Percentiles rank a stretch among this genome's conserved stretches.
These are phyloP conservation scores for Suaeda aralocaspica DNA, from an alignment of 148 eudicot species.

Conservation along the genomic window DNA sequence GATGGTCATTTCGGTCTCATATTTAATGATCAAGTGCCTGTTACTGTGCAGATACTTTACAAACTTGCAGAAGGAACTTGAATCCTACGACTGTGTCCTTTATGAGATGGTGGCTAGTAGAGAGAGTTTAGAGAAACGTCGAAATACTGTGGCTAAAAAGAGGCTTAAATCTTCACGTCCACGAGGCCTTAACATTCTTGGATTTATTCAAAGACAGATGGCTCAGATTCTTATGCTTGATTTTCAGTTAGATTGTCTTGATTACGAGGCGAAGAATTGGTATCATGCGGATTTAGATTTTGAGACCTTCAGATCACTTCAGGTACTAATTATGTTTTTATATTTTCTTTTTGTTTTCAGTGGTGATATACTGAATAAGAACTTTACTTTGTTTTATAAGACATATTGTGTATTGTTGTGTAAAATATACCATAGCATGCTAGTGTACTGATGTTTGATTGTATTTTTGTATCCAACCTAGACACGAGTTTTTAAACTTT, in stretches of 20 bases:
- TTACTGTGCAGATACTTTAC: slow-evolving; percentile 67
- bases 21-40: not conserved
- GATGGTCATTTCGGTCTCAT: not conserved
- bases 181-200: slow-evolving; percentile 75
- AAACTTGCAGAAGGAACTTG: slow-evolving; percentile 79
- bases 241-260: slow-evolving; percentile 92
- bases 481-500: slow-evolving; percentile 3
- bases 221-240: slow-evolving; percentile 74
- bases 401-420: not conserved
- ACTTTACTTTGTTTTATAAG: not conserved
- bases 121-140: slow-evolving; percentile 76
- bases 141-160: slow-evolving; percentile 40
- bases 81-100: slow-evolving; percentile 84
- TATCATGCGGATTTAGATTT: slow-evolving; percentile 93
- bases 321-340: slow-evolving; percentile 43
- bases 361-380: no score
- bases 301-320: slow-evolving; percentile 88
- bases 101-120: slow-evolving; percentile 96
- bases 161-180: slow-evolving; percentile 51
- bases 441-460: not conserved
- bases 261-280: slow-evolving; percentile 89
- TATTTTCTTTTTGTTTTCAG: no score
- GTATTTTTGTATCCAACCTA: not conserved
- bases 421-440: not conserved
- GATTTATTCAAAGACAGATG: slow-evolving; percentile 92